These are phyloP conservation scores for Rhizomucor pusillus DNA, from an alignment of 371 early-diverging fungal genomes.

Conservation along the genomic window DNA sequence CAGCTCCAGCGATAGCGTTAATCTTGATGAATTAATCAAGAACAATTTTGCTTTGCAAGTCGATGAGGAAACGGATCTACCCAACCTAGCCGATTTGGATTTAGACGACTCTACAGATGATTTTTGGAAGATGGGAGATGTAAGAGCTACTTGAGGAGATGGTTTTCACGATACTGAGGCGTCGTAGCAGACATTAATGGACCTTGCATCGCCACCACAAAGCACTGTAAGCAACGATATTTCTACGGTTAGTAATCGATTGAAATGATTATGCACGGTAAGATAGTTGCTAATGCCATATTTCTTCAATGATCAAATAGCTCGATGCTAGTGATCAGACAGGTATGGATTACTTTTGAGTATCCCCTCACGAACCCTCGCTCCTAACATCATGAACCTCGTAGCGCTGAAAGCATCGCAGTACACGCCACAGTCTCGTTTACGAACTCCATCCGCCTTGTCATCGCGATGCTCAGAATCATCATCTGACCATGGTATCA, in stretches of 20 bases:
- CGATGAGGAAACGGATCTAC: constrained; percentile 42
- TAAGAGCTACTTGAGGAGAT: constrained; percentile 6
- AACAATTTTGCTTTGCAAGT: constrained; percentile 37
- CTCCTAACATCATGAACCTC: constrained; percentile 2
- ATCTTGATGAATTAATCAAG: constrained; percentile 42
- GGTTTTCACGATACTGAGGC: neutral
- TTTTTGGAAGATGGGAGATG: constrained; percentile 45
- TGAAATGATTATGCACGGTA: neutral
- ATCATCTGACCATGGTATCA: constrained; percentile 3
- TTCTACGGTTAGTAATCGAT: neutral
- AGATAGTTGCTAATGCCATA: neutral
- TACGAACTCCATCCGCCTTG: constrained; percentile 6
- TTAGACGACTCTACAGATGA: constrained; percentile 46
- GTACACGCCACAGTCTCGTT: constrained; percentile 5
- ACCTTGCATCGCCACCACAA: neutral
- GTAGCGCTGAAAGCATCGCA: constrained; percentile 2
- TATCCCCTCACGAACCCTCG: neutral
- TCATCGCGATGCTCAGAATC: constrained; percentile 3
- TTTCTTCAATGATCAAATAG: neutral
- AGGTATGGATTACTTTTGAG: neutral
- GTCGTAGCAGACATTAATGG: neutral
- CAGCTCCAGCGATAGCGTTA: constrained; percentile 42
- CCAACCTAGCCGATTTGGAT: constrained; percentile 37
- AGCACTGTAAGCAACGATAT: neutral
- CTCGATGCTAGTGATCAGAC: neutral